These are phyloP conservation scores for Bisporella sp. DNA, from an alignment of 2,329 filamentous ascomycete genomes.

Conservation along the genomic window DNA sequence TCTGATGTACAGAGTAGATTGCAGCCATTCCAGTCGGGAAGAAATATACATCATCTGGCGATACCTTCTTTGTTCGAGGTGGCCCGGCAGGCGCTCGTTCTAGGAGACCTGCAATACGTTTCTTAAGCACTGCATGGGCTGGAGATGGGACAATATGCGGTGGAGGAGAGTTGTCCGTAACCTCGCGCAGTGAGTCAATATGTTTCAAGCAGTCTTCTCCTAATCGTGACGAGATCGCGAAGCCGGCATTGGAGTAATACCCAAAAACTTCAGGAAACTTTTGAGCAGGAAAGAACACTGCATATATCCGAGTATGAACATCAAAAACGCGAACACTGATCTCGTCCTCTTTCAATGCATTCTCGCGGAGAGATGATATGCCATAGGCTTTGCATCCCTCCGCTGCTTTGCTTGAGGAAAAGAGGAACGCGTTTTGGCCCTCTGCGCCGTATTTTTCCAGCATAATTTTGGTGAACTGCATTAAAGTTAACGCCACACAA, in stretches of 20 bases:
- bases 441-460: conserved; percentile 5
- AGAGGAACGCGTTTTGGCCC: conserved; percentile 11
- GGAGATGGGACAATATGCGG: conserved; percentile 8
- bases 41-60: conserved; percentile 41
- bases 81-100: conserved; percentile 30
- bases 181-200: conserved; percentile 29
- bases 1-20: conserved; percentile 37
- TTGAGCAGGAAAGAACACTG: conserved; percentile 33
- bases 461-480: conserved; percentile 6
- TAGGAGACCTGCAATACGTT: conserved; percentile 14
- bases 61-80: conserved; percentile 8
- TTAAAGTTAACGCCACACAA: background rate
- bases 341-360: conserved; percentile 7
- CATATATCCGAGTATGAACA: conserved; percentile 32
- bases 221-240: conserved; percentile 39
- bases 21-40: conserved; percentile 49
- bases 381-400: conserved; percentile 14
- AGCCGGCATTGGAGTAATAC: conserved; percentile 40
- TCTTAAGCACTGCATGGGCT: conserved; percentile 32
- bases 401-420: conserved; percentile 10
- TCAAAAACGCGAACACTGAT: conserved; percentile 13
- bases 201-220: conserved; percentile 36
- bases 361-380: conserved; percentile 6
- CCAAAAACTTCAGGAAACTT: conserved; percentile 32
- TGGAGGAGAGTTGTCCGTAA: conserved; percentile 25